Base-by-base conservation (phyloP, 2,329 filamentous ascomycete genomes). In the Phialocephala sp. region DNA sequence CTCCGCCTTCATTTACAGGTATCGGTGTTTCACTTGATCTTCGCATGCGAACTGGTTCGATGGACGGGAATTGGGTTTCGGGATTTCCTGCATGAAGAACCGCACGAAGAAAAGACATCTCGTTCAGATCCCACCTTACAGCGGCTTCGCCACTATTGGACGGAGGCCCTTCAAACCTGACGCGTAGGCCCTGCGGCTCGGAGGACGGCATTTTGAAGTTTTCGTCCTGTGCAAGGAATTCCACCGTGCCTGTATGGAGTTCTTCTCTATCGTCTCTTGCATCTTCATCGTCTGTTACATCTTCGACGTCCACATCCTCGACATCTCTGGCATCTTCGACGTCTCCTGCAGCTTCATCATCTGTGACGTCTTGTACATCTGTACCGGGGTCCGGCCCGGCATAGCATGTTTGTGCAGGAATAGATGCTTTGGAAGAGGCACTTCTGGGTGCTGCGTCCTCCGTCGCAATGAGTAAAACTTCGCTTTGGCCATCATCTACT, bases 21-120 rank as follows among this genome's bases (percentile, higher is more conserved):
- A 32, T 27, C 12, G 24, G 50, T 35, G 24, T 15, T 15, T 12
- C 24, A 14, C 15, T 35, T 18, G 22, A 8, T 15, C 4, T 54
- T 12, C 22, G 50, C 14, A 14, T 54, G 11, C 11, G 14, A 18
- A 32, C 50, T 35, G 14, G 14, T 54, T 54, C 14, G 27, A 35
- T 54, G 50, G 22, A 35, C 4, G 50, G 27, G 50, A 18, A 3
- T 54, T 27, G 22, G 4, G 8, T 27, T 2, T 32, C 11, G 50
- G 27, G 32, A 32, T 32, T 18, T 27, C 24, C 50, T 15, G 50
- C 50, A 27, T 22, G 50, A 54, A 54, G 50, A 11, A 54, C 50
- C 6, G 50, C 50, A 35, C 50, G 24, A 18, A 54, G 27, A n/a
- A 54, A 54, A 32, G 50, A 54, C 50, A 54, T 54, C 11, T 54